Conservation (phyloP, 345 rosid species). For the Gossypium australe region DNA sequence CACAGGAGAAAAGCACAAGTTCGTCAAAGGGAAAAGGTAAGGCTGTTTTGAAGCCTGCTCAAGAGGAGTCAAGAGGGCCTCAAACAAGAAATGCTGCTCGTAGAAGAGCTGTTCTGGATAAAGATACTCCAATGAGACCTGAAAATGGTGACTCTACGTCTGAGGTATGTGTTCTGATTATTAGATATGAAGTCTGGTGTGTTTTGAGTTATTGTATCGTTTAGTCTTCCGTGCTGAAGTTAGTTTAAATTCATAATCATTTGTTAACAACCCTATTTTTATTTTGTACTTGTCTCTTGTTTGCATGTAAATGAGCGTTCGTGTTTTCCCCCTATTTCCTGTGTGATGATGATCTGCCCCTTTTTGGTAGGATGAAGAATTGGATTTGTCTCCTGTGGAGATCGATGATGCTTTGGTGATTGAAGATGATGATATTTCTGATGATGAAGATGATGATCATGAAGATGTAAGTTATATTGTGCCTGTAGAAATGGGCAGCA, state of each 20-base stretch:
- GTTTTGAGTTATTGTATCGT: background rate
- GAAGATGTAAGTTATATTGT: constrained; percentile 68
- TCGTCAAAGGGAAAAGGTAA: constrained; percentile 96
- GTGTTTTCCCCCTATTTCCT: background rate
- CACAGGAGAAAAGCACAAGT: constrained; percentile 65
- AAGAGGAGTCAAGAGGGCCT: constrained; percentile 76
- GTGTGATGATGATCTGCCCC: background rate
- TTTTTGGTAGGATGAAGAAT: constrained; percentile 72
- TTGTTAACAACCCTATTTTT: constrained; percentile 1
- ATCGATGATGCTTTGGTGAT: constrained; percentile 93
- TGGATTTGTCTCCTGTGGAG: constrained; percentile 83
- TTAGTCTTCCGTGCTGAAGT: background rate
- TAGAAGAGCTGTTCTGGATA: constrained; percentile 75
- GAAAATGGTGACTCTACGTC: constrained; percentile 75
- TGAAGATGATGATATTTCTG: constrained; percentile 96
- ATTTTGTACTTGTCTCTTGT: background rate
- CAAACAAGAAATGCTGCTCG: constrained; percentile 92
- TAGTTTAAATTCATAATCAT: constrained; percentile 13
- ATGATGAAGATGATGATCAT: constrained; percentile 88
- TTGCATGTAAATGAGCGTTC: background rate
- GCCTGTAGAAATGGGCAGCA: background rate
- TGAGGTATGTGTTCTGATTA: constrained; percentile 48
- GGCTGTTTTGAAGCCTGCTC: constrained; percentile 83
- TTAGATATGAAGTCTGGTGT: background rate
- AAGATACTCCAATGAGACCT: constrained; percentile 69